Percentiles rank a stretch among this genome's conserved stretches.
Conservation (phyloP, 1,284 basidiomycete species). For the Chalciporus piperatoides region DNA sequence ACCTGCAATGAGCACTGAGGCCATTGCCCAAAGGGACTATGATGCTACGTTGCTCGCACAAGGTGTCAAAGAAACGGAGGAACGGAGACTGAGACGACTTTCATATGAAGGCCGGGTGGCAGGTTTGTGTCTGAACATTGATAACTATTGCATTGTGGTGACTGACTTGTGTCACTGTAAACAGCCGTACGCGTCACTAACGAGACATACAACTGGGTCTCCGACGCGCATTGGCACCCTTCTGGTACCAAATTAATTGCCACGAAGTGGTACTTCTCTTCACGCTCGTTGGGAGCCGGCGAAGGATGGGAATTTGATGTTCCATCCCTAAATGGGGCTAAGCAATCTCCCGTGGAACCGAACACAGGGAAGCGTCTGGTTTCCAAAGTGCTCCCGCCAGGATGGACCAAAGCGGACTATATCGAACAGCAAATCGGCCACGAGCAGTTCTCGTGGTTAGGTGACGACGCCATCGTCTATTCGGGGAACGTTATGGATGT, state of each 20-base stretch:
- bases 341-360: constrained; percentile 32
- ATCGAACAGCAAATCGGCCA: constrained; percentile 67
- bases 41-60: constrained; percentile 49
- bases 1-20: constrained; percentile 18
- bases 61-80: constrained; percentile 48
- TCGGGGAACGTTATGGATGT: constrained; percentile 58
- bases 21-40: constrained; percentile 30
- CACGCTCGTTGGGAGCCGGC: constrained; percentile 60
- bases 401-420: constrained; percentile 58
- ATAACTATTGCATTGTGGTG: background rate
- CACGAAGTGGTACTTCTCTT: constrained; percentile 69
- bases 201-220: constrained; percentile 67
- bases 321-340: constrained; percentile 33
- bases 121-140: constrained; percentile 37
- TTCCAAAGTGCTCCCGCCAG: constrained; percentile 52
- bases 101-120: constrained; percentile 54
- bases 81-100: constrained; percentile 47
- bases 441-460: constrained; percentile 63
- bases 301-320: constrained; percentile 67
- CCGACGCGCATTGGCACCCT: constrained; percentile 67
- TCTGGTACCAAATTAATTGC: constrained; percentile 58
- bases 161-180: constrained; percentile 3
- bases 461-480: constrained; percentile 57
- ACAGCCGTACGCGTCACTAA: constrained; percentile 64
- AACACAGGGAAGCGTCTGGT: constrained; percentile 55